phyloP scores from a whole-genome alignment of 805 yeast genomes.

The Candida coquimbonensis region DNA sequence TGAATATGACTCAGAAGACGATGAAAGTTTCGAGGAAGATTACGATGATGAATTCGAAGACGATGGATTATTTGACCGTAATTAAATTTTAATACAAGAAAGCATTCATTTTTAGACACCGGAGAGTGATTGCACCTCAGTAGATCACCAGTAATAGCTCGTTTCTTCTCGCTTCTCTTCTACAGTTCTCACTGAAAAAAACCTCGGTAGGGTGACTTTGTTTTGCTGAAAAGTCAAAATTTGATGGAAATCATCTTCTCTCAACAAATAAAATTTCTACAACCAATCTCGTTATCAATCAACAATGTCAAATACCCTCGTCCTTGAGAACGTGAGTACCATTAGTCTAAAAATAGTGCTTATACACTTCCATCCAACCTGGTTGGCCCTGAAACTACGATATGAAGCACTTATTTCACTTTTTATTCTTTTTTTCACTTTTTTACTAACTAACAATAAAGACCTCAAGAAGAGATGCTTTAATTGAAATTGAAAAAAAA shows the following conservation, averaged over 20 bases:
- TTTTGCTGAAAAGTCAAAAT: neutral
- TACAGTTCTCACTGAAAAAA: neutral
- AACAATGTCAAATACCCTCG: conserved; percentile 25
- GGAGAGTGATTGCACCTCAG: no score
- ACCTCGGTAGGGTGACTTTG: neutral
- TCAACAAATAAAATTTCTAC: neutral
- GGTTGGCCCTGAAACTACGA: no score
- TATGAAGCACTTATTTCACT: no score
- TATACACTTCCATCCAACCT: no score
- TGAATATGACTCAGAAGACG: conserved; percentile 25
- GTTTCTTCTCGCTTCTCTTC: neutral
- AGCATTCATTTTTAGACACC: no score
- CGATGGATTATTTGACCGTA: conserved; percentile 55
- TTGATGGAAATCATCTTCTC: neutral
- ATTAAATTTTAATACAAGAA: neutral
- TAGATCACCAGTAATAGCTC: neutral
- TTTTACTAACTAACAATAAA: conserved; percentile 17
- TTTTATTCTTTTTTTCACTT: no score
- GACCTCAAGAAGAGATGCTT: conserved; percentile 92
- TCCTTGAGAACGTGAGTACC: conserved; percentile 32
- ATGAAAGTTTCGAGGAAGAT: conserved; percentile 33
- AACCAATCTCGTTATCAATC: neutral
- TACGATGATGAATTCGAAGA: conserved; percentile 40
- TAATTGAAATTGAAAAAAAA: conserved; percentile 81
- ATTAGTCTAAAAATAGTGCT: no score